Evolutionary conservation across 1,284 basidiomycete species (phyloP).

Genomic region (Ganoderma lingzhi): DNA sequence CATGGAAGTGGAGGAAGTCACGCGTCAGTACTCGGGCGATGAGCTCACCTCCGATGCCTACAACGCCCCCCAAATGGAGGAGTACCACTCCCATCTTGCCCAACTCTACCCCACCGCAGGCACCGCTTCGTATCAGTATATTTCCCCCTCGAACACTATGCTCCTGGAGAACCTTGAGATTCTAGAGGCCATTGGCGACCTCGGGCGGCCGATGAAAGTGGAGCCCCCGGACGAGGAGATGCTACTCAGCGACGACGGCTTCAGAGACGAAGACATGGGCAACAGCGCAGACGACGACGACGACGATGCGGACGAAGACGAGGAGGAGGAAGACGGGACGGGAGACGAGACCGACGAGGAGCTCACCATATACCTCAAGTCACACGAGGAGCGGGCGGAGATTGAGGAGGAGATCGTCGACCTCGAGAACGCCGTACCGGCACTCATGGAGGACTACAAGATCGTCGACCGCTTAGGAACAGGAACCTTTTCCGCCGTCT

Average conservation of each 20-base stretch:
- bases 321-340: constrained; percentile 45
- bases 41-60: constrained; percentile 58
- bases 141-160: constrained; percentile 23
- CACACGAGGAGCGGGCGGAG: constrained; percentile 76
- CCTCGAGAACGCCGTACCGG: constrained; percentile 66
- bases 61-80: constrained; percentile 49
- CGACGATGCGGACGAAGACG: constrained; percentile 38
- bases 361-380: constrained; percentile 59
- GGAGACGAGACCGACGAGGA: constrained; percentile 65
- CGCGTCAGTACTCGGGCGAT: constrained; percentile 39
- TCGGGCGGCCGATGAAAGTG: constrained; percentile 15
- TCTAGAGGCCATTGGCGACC: constrained; percentile 1
- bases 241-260: constrained; percentile 9
- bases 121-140: constrained; percentile 22
- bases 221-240: constrained; percentile 20
- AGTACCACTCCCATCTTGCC: constrained; percentile 66
- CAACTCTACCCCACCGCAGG: constrained; percentile 45
- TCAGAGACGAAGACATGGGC: constrained; percentile 53
- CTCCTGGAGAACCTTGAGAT: constrained; percentile 11
- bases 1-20: constrained; percentile 27
- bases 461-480: constrained; percentile 94
- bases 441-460: constrained; percentile 75
- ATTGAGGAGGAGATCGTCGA: constrained; percentile 82
- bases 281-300: constrained; percentile 30
- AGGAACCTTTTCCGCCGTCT: constrained; percentile 98